Base-by-base conservation (phyloP, 2,329 filamentous ascomycete species). In the Rhinocladiella similis region DNA sequence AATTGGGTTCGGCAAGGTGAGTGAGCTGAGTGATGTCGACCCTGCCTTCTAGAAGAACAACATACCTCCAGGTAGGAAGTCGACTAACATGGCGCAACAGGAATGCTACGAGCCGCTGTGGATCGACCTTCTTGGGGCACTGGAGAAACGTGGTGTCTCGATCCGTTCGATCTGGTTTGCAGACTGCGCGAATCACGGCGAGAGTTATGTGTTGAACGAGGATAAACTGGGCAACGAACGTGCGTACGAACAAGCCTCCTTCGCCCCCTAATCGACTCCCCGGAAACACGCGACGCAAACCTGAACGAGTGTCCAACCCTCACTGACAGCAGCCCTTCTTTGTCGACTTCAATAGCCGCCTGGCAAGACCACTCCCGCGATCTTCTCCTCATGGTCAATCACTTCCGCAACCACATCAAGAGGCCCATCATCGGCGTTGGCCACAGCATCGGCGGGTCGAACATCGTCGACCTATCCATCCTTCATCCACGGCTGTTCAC, bases 91-190 rank as follows among this genome's bases (percentile, higher is more conserved):
- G n/a, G n/a, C n/a, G n/a, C 35, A 3, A 13, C 3, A 38, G 10
- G 35, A 38, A 16, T 4, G 3, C 13, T 38, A 38, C 35, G 35
- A 38, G 10, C 35, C 35, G 3, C 12, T 38, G n/a, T 38, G 35
- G 35, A 10, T 4, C 10, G 35, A 38, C 12, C 3, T 38, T 4
- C 12, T 38, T 13, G 13, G 3, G 3, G 4, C 3, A 4, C 4
- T 10, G 3, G 10, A 38, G n/a, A 16, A 13, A 4, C 76, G 79
- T 53, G 85, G 84, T 16, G 83, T 95, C 65, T 79, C 81, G 2
- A 90, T 97, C 66, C 83, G 90, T 56, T 80, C 83, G 59, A 91
- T 97, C 65, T 96, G 89, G 89, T 93, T 96, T 65, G 86, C 90
- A 59, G 93, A 97, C 74, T 84, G 88, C n/a, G 85, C 90, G 22